Evolutionary conservation across 331 rosid genomes (phyloP).

Genomic region (Acacia pycnantha): DNA sequence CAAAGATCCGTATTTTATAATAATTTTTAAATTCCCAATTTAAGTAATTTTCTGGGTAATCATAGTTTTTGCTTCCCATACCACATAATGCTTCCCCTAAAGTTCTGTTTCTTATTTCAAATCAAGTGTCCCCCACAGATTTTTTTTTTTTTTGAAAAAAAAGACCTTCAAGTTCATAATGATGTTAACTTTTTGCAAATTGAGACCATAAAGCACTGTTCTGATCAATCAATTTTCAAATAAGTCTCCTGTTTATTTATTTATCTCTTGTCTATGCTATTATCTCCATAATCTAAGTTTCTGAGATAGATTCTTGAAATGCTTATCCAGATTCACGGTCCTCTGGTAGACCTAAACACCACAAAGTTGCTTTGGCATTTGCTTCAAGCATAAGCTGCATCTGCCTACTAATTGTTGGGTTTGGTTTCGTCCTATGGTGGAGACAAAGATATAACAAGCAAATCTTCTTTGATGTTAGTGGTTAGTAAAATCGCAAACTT

Average conservation of each 20-base stretch:
- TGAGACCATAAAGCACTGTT: background rate
- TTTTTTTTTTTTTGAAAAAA: conserved; percentile 1
- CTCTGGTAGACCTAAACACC: conserved; percentile 62
- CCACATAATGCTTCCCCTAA: conserved; percentile 9
- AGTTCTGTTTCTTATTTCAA: conserved; percentile 11
- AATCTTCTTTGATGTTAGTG: conserved; percentile 82
- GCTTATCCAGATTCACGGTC: conserved; percentile 55
- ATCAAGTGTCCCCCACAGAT: conserved; percentile 4
- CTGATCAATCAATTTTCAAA: background rate
- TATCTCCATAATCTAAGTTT: conserved; percentile 4
- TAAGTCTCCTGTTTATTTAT: background rate
- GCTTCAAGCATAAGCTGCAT: conserved; percentile 89
- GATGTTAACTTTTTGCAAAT: conserved; percentile 1
- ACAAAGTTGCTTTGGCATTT: conserved; percentile 79
- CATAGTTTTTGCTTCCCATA: conserved; percentile 30
- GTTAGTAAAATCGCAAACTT: conserved; percentile 46
- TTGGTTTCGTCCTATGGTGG: conserved; percentile 93
- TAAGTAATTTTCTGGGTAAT: conserved; percentile 63
- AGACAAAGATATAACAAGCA: conserved; percentile 80
- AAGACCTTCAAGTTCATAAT: background rate
- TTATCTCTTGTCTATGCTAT: conserved; percentile 8
- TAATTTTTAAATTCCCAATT: background rate
- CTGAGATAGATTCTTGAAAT: conserved; percentile 27
- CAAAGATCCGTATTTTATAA: conserved; percentile 23
- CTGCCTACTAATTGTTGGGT: conserved; percentile 69